Evolutionary conservation across 352 stramenopile genomes (phyloP), one percentile per base, ranked within the genome.

Genomic region (Aphanomyces cochlioides): DNA sequence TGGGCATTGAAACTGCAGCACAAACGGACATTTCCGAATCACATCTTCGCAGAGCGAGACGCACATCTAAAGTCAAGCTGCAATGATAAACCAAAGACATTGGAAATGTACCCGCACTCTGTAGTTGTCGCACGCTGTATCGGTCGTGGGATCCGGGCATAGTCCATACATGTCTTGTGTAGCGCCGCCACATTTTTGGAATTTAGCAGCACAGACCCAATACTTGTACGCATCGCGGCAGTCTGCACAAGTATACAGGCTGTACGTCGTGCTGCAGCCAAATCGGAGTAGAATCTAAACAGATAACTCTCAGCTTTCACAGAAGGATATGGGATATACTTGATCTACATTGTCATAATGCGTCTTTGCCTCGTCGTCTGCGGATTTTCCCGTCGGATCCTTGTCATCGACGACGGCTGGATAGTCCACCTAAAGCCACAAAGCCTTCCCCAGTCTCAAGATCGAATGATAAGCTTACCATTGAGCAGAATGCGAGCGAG

Each of bases 191-290:
- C 86, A 92, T 39, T 85, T 82, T 47, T 91, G 86, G 69, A 94
- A 92, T 65, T 92, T 90, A 75, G 88, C 85, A 64, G 83, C 89
- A 75, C 84, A 95, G 66, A 95, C 76, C 85, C 85, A 95, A 74
- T 95, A 91, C 72, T 95, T 93, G 80, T 93, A 95, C n/a, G 87
- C 87, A 36, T 93, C 87, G 7, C 85, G 82, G 57, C 85, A 95
- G 69, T 93, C 82, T 38, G 92, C 85, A 57, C 87, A 93, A 56
- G 75, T 84, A 72, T 93, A 93, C 50, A 95, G 68, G 41, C 81
- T 89, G 75, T 93, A 95, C 67, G 85, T 87, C 50, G 77, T 82
- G 65, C 89, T 84, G 54, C 87, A 95, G 1, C 85, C 85, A 69
- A 95, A 95, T 45, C 85, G 84, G 69, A 88, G 82, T 37, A 95